Percentiles rank a stretch among this genome's conserved stretches.
These are phyloP conservation scores for Boletus pseudo-olivaceus DNA, from an alignment of 768 basidiomycete species.

Conservation along the genomic window DNA sequence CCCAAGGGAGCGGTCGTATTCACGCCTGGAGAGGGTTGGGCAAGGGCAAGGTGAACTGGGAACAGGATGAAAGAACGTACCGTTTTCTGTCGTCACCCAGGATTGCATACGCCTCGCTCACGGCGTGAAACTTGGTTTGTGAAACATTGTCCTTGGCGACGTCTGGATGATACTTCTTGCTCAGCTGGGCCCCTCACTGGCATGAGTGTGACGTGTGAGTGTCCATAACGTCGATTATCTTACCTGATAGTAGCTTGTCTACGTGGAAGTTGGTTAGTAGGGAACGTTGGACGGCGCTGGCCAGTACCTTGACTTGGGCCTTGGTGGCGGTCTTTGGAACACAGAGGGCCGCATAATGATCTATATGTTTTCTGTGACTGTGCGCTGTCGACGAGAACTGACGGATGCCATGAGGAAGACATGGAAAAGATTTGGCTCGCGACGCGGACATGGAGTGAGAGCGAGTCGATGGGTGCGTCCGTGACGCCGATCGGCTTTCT, in stretches of 20 bases:
- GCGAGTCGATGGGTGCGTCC: not conserved
- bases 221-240: not conserved
- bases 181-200: slow-evolving; percentile 32
- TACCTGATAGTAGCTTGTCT: slow-evolving; percentile 34
- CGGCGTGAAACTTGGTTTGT: slow-evolving; percentile 40
- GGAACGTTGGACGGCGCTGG: not conserved
- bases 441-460: not conserved
- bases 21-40: slow-evolving; percentile 21
- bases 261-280: not conserved
- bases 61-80: slow-evolving; percentile 19
- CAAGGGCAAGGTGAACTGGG: not conserved
- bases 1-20: slow-evolving; percentile 27
- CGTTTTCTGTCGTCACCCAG: slow-evolving; percentile 45
- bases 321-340: slow-evolving; percentile 29
- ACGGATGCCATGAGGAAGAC: not conserved
- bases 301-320: slow-evolving; percentile 31
- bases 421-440: not conserved
- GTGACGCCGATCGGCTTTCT: no score
- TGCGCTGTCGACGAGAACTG: slow-evolving; percentile 21
- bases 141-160: slow-evolving; percentile 36
- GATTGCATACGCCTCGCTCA: slow-evolving; percentile 48
- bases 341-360: slow-evolving; percentile 29
- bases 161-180: slow-evolving; percentile 49
- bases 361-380: slow-evolving; percentile 11
- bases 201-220: not conserved